Evolutionary conservation across 1,139 yeast species (phyloP), one percentile per base, ranked within the genome.

Genomic region (Debaryomyces fabryi): DNA sequence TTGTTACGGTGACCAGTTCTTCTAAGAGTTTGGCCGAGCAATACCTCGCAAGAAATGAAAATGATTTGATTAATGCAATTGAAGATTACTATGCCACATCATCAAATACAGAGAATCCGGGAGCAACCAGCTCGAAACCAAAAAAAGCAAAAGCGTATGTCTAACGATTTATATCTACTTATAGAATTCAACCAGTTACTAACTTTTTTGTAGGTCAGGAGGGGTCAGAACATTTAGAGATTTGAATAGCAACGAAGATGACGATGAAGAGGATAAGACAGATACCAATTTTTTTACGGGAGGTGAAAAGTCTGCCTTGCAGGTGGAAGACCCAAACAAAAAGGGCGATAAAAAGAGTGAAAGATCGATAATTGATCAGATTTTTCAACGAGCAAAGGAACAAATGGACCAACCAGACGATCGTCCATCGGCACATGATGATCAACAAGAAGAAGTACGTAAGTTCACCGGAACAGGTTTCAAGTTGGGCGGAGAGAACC

Each of bases 301-400:
- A 20, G 99, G 97, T 48, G 97, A 92, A 64, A 92, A 92, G 60
- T 89, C 97, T 1, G 98, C 88, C 0, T 74, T 93, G 56, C 96
- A 93, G 56, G 97, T 93, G 10, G 96, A 95, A 63, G 92, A 92
- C 63, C 98, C 98, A 8, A 82, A 85, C 59, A 59, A 78, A 53
- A 83, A 83, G 34, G 42, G 35, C 58, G 92, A 92, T 0, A 72
- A 76, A 59, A 66, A 69, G 38, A 73, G 72, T 29, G 81, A 69
- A 67, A 60, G 76, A 67, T 63, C 80, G 63, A 58, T 76, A 36
- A 72, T 76, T 50, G 80, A 76, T 48, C 75, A 72, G 53, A 75
- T 76, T 46, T 74, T 76, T 55, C 74, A 74, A 56, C 63, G 72
- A 45, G 81, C 81, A n/a, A 65, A 62, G 63, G 76, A 62, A 55